Conservation (phyloP, 2,329 filamentous ascomycete species). For the Pestalotiopsis sp. region DNA sequence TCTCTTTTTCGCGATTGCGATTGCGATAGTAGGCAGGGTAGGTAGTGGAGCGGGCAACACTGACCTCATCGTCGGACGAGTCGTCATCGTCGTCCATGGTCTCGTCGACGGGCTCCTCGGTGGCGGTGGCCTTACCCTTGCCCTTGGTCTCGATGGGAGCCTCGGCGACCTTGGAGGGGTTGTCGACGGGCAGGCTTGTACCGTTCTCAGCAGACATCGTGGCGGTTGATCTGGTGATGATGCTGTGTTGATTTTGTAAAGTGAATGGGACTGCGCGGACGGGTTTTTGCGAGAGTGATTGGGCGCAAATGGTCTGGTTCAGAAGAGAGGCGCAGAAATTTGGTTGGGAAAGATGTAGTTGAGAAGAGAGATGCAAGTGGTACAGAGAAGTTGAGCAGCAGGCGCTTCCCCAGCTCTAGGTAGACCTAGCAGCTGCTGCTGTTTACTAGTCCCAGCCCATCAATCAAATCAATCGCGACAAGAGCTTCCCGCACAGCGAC, state of each 20-base stretch:
- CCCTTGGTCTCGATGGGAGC: constrained; percentile 68
- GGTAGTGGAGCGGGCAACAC: constrained; percentile 37
- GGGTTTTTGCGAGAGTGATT: neutral
- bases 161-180: constrained; percentile 44
- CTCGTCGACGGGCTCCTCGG: constrained; percentile 57
- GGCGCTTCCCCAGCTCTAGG: neutral
- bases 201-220: constrained; percentile 55
- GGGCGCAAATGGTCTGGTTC: constrained; percentile 3
- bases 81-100: constrained; percentile 78
- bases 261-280: constrained; percentile 6
- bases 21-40: constrained; percentile 13
- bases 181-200: constrained; percentile 46
- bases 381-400: constrained; percentile 3
- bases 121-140: constrained; percentile 78
- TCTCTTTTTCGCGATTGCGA: neutral
- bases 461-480: constrained; percentile 9
- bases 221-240: constrained; percentile 10
- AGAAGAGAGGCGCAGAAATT: neutral
- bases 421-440: neutral
- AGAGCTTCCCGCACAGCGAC: constrained; percentile 1
- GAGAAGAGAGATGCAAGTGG: neutral
- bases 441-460: constrained; percentile 10
- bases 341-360: neutral
- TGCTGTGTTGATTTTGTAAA: constrained; percentile 7
- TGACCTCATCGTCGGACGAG: constrained; percentile 58